Conservation (phyloP, 306 rosid species). For the Trichosanthes truncata region DNA sequence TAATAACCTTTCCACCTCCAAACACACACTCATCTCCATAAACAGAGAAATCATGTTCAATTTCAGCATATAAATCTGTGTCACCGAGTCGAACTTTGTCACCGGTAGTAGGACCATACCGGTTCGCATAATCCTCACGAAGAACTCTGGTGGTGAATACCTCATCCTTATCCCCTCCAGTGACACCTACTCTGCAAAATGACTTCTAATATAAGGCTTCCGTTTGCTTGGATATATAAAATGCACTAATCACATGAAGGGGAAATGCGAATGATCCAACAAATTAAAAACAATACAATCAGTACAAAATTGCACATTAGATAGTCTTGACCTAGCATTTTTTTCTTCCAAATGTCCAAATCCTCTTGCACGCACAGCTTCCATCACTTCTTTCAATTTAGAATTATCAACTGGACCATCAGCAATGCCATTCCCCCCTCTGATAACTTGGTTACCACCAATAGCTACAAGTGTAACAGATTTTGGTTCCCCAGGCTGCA, state of each 20-base stretch:
- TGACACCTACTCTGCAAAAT: conserved; percentile 69
- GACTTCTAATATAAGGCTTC: conserved; percentile 28
- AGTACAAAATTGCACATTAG: conserved; percentile 6
- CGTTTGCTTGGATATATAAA: neutral
- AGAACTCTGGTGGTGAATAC: conserved; percentile 38
- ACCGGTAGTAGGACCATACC: conserved; percentile 85
- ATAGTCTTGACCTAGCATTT: conserved; percentile 46
- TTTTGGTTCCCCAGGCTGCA: conserved; percentile 79
- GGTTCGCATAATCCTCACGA: conserved; percentile 64
- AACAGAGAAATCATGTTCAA: conserved; percentile 61
- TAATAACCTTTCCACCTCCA: conserved; percentile 91
- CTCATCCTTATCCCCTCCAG: conserved; percentile 26
- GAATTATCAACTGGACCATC: conserved; percentile 53
- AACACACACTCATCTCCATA: conserved; percentile 90
- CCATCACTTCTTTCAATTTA: conserved; percentile 33
- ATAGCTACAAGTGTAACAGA: conserved; percentile 65
- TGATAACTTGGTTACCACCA: conserved; percentile 68
- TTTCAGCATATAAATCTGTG: conserved; percentile 70
- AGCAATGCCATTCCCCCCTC: conserved; percentile 71
- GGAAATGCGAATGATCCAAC: conserved; percentile 9
- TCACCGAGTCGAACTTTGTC: conserved; percentile 94
- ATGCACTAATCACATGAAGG: conserved; percentile 9
- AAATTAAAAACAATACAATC: conserved; percentile 11
- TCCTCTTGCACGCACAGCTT: conserved; percentile 30
- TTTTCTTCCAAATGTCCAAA: conserved; percentile 45